Evolutionary conservation across 768 basidiomycete species (phyloP).

Genomic region (Boletus pseudo-olivaceus): DNA sequence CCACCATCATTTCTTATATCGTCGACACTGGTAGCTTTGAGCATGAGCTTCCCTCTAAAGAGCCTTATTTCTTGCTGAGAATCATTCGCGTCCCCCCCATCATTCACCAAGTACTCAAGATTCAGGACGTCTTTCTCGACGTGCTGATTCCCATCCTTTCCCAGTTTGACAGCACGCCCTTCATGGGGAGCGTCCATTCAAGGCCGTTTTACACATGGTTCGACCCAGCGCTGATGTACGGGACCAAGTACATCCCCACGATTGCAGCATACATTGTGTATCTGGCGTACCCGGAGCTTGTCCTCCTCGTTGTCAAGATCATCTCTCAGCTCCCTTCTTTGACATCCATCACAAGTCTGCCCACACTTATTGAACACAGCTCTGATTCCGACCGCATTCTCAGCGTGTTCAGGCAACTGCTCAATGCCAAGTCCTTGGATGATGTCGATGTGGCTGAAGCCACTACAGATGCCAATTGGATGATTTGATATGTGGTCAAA

Average conservation of each 20-base stretch:
- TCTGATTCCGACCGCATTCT: slow-evolving; percentile 83
- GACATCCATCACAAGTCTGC: slow-evolving; percentile 65
- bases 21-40: slow-evolving; percentile 76
- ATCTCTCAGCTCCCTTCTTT: slow-evolving; percentile 64
- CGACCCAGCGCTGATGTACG: slow-evolving; percentile 71
- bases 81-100: slow-evolving; percentile 82
- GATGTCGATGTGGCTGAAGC: slow-evolving; percentile 61
- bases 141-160: slow-evolving; percentile 75
- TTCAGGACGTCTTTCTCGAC: slow-evolving; percentile 88
- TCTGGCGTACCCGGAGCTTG: slow-evolving; percentile 67
- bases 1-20: slow-evolving; percentile 71
- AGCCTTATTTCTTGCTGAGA: slow-evolving; percentile 68
- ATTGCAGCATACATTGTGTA: slow-evolving; percentile 76
- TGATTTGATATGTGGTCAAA: too few relatives aligned
- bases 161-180: slow-evolving; percentile 54
- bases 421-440: slow-evolving; percentile 59
- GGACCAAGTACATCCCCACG: slow-evolving; percentile 69
- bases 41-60: slow-evolving; percentile 61
- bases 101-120: slow-evolving; percentile 72
- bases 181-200: slow-evolving; percentile 54
- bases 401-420: slow-evolving; percentile 66
- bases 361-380: slow-evolving; percentile 76
- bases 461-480: too few relatives aligned
- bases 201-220: slow-evolving; percentile 70
- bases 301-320: slow-evolving; percentile 75